A percentile compares a stretch with the other conserved stretches of the same genome.
Conservation (phyloP, 176 grass and related monocot species). For the Rhynchospora pubera region DNA sequence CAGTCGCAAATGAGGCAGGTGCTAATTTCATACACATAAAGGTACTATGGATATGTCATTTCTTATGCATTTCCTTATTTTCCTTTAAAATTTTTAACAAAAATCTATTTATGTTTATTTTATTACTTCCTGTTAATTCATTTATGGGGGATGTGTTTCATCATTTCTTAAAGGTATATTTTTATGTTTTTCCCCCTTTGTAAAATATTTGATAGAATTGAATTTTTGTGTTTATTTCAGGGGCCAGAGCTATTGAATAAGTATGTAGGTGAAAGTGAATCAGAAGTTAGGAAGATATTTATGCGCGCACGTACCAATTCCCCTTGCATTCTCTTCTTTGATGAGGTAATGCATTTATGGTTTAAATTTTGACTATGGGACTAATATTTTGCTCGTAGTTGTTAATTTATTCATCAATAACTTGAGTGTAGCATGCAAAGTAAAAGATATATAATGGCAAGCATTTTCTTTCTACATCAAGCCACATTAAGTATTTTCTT, state of each 20-base stretch:
- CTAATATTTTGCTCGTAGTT: too few relatives aligned
- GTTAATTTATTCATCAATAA: too few relatives aligned
- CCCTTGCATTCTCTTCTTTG: constrained; percentile 89
- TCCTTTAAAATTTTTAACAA: neutral
- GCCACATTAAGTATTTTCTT: too few relatives aligned
- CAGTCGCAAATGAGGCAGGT: constrained; percentile 90
- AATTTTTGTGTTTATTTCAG: constrained; percentile 28
- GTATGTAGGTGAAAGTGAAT: constrained; percentile 97
- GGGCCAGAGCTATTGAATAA: constrained; percentile 95
- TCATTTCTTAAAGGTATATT: neutral
- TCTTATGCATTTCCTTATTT: neutral
- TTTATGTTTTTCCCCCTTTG: neutral
- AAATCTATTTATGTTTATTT: neutral
- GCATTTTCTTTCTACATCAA: too few relatives aligned
- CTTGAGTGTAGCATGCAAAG: too few relatives aligned
- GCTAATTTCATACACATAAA: constrained; percentile 98
- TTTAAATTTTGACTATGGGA: too few relatives aligned
- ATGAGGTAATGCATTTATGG: constrained; percentile 65
- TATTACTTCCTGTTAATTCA: neutral
- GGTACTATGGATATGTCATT: constrained; percentile 32
- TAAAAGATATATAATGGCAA: too few relatives aligned
- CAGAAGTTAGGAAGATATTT: constrained; percentile 90
- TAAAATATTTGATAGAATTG: neutral
- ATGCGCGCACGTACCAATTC: constrained; percentile 74
- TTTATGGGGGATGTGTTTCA: neutral